phyloP scores from a whole-genome alignment of 2,329 filamentous ascomycete species.

The Botrytis deweyae region DNA sequence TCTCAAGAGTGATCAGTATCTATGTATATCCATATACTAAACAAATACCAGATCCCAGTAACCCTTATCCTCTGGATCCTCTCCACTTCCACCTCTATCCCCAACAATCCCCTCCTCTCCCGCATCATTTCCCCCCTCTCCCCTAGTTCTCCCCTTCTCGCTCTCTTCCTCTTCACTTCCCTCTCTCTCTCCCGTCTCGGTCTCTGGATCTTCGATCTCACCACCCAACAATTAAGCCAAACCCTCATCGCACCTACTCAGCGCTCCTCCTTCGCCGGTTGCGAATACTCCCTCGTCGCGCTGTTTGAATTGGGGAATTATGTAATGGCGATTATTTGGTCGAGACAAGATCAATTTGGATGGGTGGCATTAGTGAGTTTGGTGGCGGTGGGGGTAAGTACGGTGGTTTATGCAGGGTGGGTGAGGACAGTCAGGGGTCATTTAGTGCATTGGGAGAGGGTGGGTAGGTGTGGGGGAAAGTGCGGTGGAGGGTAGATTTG shows the following conservation, averaged over 20 bases:
- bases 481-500: slow-evolving; percentile 11
- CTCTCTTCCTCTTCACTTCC: slow-evolving; percentile 42
- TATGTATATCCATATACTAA: neutral
- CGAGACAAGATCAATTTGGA: slow-evolving; percentile 42
- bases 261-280: slow-evolving; percentile 45
- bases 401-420: slow-evolving; percentile 42
- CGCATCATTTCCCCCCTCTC: slow-evolving; percentile 37
- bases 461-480: slow-evolving; percentile 24
- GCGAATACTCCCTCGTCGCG: slow-evolving; percentile 44
- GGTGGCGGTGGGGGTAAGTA: slow-evolving; percentile 38
- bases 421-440: slow-evolving; percentile 43
- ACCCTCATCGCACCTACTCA: slow-evolving; percentile 40
- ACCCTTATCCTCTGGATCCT: slow-evolving; percentile 41
- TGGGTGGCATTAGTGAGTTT: slow-evolving; percentile 43
- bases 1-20: neutral
- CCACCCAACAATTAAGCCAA: slow-evolving; percentile 47
- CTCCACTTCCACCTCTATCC: slow-evolving; percentile 17
- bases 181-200: slow-evolving; percentile 46
- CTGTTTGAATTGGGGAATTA: slow-evolving; percentile 45
- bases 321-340: slow-evolving; percentile 42
- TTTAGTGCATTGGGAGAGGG: slow-evolving; percentile 44
- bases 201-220: slow-evolving; percentile 47
- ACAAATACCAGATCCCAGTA: slow-evolving; percentile 38
- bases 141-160: slow-evolving; percentile 22
- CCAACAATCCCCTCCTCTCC: slow-evolving; percentile 24